Percentiles rank a stretch among this genome's conserved stretches.
Evolutionary conservation across 257 asterid species (phyloP).

Genomic region (Solanum ahanhuiri): DNA sequence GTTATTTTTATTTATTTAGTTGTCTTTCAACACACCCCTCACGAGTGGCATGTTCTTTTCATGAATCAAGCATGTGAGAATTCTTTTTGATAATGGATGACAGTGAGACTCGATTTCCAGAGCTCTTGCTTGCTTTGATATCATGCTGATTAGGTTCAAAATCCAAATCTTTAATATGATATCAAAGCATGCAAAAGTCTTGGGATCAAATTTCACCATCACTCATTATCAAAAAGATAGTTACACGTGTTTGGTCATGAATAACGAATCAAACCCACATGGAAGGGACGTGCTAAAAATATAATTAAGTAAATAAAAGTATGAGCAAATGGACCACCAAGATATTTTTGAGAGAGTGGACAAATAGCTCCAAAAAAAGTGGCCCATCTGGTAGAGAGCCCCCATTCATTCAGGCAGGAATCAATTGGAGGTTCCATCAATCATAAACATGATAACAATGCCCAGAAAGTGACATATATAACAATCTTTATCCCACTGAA

Average conservation of each 20-base stretch:
- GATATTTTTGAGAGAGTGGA: neutral
- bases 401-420: neutral
- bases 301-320: neutral
- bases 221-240: neutral
- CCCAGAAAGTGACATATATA: neutral
- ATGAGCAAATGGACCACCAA: neutral
- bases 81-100: neutral
- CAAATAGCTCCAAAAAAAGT: neutral
- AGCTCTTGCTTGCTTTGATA: neutral
- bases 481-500: neutral
- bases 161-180: neutral
- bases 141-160: neutral
- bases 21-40: neutral
- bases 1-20: neutral
- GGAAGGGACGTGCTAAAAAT: neutral
- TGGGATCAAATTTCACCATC: neutral
- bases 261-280: neutral
- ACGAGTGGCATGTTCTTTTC: neutral
- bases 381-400: neutral
- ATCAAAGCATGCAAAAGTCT: neutral
- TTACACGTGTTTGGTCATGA: neutral
- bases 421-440: neutral
- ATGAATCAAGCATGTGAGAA: neutral
- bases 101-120: neutral
- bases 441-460: neutral